Evolutionary conservation across 352 stramenopile species (phyloP).

Genomic region (Pythium coloratum): DNA sequence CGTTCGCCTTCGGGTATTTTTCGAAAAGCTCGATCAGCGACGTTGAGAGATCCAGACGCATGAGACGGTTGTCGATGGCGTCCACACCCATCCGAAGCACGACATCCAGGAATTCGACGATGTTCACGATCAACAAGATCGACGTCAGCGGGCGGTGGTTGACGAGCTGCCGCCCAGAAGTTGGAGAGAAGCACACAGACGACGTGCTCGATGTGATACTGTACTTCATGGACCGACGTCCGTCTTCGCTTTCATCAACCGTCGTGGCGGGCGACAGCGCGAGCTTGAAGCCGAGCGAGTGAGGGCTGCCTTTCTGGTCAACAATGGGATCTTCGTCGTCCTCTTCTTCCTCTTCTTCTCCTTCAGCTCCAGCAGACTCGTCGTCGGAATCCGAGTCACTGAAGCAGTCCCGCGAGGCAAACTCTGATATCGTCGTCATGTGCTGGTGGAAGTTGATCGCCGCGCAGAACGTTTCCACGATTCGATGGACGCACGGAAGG

Average conservation of each 20-base stretch:
- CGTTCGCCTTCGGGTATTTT: slow-evolving; percentile 68
- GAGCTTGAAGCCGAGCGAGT: slow-evolving; percentile 5
- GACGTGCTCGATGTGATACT: slow-evolving; percentile 17
- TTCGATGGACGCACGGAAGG: slow-evolving; percentile 44
- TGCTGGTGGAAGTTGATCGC: slow-evolving; percentile 82
- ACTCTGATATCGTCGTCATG: slow-evolving; percentile 69
- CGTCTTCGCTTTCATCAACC: slow-evolving; percentile 20
- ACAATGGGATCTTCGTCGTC: slow-evolving; percentile 18
- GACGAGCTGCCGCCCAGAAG: slow-evolving; percentile 50
- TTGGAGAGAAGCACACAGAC: slow-evolving; percentile 36
- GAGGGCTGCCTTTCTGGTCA: slow-evolving; percentile 1
- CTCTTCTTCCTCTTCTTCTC: slow-evolving; percentile 29
- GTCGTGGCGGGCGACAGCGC: slow-evolving; percentile 1
- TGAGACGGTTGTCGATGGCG: slow-evolving; percentile 50
- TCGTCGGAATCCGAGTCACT: slow-evolving; percentile 78
- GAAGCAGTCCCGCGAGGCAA: slow-evolving; percentile 72
- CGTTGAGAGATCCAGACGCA: slow-evolving; percentile 52
- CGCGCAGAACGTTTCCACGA: slow-evolving; percentile 60
- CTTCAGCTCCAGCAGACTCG: slow-evolving; percentile 41
- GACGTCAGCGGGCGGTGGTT: slow-evolving; percentile 66
- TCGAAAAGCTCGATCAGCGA: slow-evolving; percentile 74
- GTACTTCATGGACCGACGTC: slow-evolving; percentile 25
- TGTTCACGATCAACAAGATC: slow-evolving; percentile 59
- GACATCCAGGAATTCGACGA: slow-evolving; percentile 64
- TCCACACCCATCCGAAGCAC: slow-evolving; percentile 68